Base-by-base conservation (phyloP, 2,329 filamentous ascomycete species). In the Calonectria crousiana region DNA sequence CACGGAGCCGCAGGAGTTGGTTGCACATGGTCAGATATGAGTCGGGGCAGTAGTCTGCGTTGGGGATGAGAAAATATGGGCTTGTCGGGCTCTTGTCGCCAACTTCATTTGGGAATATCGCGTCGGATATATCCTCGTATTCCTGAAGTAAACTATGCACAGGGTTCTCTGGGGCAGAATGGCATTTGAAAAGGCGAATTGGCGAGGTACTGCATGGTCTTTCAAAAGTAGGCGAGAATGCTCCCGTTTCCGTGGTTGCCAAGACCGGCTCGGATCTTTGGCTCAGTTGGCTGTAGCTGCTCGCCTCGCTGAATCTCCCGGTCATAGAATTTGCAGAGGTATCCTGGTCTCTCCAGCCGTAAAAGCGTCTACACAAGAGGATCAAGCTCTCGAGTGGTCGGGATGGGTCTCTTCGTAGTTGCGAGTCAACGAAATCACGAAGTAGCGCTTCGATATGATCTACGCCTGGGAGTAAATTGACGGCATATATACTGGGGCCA, bases 351-450 rank as follows among this genome's bases (percentile, higher is more conserved):
- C 81, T 75, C n/a, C 58, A 67, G 6, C 83, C 84, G 26, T 84
- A 79, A 47, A 82, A 86, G 2, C 84, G 78, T 20, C 84, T 81
- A 26, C 84, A 86, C 0, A 85, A 78, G 0, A 86, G 74, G 1
- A 85, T 77, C 0, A 86, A 72, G 3, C 78, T 81, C 6, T 77
- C 73, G 56, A 86, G 69, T 0, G 80, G 80, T 1, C 83, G 74
- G 0, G 74, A 73, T 1, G 36, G 58, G 0, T 71, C 68, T 2
- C 83, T 77, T 20, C 60, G 68, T 1, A 81, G 72, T 41, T 84
- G 82, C 14, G 73, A 68, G 9, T 74, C 58, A 16, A 82, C 81
- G 44, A 86, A 85, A 11, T 72, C 51, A 0, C 75, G 49, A 3
- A 87, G 77, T 5, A 84, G 75, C 0, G 36, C 28, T 20, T 81